Base-by-base conservation (phyloP, 129 eudicot genomes). In the Deinandra increscens region DNA sequence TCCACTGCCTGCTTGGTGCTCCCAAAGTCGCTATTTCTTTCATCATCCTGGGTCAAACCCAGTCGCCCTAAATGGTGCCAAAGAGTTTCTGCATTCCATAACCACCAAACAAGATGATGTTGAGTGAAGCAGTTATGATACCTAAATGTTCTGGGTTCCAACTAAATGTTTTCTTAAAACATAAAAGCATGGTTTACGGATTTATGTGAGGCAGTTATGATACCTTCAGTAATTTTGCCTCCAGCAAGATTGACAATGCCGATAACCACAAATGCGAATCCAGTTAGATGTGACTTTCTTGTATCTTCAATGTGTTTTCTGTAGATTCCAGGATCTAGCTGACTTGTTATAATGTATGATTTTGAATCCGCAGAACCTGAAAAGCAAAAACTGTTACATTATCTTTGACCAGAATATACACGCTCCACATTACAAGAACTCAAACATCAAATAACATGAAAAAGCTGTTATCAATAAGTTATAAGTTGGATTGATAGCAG, bases 1-100 rank as follows among this genome's bases (percentile, higher is more conserved):
- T 93, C 99, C 41, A 93, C 49, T 13, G 92, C 76, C 76, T 78
- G 86, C 54, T 93, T 93, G 51, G 71, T 81, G 77, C 73, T 93
- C 63, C 95, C 96, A 22, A 86, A 81, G 11, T 49, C 76, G 7
- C 85, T 73, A 80, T 93, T 89, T 56, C 51, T 83, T 72, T 93
- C 96, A 58, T 93, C 90, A 43, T 75, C 83, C 66, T 83, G 96
- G 64, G 74, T 67, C 81, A 93, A 74, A 51, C 97, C 98, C 81
- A 93, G 50, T 53, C 95, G 85, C 82, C 82, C 89, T 72, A 93
- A 80, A 74, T 84, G 98, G 80, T 90, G 95, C 98, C 98, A 93
- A 36, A 93, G 87, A 72, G 79, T 87, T 74, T 93, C 98, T 92
- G 68, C 66, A 53, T 78, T 50, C 60, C 70, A 78, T 22, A 63